A percentile compares a stretch with the other conserved stretches of the same genome.
These are phyloP conservation scores for Blastobotrys ciferrii DNA, from an alignment of 1,139 yeast species.

Conservation along the genomic window DNA sequence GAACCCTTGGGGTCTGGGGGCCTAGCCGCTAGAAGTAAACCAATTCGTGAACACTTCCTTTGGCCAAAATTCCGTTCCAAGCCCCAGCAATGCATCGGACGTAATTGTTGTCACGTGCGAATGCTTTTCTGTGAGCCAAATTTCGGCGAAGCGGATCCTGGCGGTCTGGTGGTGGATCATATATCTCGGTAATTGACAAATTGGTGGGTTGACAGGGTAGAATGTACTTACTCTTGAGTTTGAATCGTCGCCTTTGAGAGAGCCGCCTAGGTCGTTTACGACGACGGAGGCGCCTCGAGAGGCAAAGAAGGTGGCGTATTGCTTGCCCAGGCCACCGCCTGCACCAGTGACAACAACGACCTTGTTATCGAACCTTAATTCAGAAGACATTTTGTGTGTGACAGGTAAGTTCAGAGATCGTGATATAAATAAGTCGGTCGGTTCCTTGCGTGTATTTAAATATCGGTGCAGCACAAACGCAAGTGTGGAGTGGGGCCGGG, in stretches of 20 bases:
- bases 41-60: too few relatives aligned
- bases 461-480: not conserved
- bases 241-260: constrained; percentile 58
- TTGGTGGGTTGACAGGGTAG: too few relatives aligned
- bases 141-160: not conserved
- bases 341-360: constrained; percentile 95
- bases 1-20: too few relatives aligned
- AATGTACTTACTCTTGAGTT: constrained; percentile 19
- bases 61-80: too few relatives aligned
- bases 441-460: constrained; percentile 1
- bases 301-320: constrained; percentile 85
- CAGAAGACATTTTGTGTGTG: constrained; percentile 20
- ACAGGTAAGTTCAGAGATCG: not conserved
- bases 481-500: constrained; percentile 5
- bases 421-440: constrained; percentile 4
- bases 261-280: constrained; percentile 86
- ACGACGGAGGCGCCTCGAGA: constrained; percentile 92
- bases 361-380: constrained; percentile 62
- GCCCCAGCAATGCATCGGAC: too few relatives aligned
- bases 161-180: too few relatives aligned
- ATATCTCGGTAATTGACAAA: too few relatives aligned
- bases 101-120: too few relatives aligned
- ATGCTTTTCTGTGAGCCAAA: too few relatives aligned
- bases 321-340: constrained; percentile 94
- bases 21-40: too few relatives aligned